These are phyloP conservation scores for Scheffersomyces cryptocercus DNA, from an alignment of 1,139 yeast species.

Conservation along the genomic window DNA sequence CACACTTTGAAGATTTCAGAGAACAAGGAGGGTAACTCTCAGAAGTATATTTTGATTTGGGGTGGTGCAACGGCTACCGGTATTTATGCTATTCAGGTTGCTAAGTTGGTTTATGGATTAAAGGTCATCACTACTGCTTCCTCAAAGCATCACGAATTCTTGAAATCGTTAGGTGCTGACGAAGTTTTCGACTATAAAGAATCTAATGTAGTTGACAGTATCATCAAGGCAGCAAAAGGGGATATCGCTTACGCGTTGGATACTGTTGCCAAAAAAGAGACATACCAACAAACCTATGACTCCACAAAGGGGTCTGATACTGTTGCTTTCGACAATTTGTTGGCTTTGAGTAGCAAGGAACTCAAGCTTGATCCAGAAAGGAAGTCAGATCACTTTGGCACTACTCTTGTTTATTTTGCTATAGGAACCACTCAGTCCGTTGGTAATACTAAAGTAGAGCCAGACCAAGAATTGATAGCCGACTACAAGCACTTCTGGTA, in stretches of 20 bases:
- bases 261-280: conserved; percentile 43
- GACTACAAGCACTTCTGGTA: conserved; percentile 25
- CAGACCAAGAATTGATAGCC: conserved; percentile 20
- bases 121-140: conserved; percentile 59
- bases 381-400: conserved; percentile 27
- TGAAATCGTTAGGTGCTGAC: conserved; percentile 60
- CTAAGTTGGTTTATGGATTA: conserved; percentile 50
- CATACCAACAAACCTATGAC: conserved; percentile 47
- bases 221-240: conserved; percentile 41
- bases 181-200: conserved; percentile 61
- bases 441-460: conserved; percentile 12
- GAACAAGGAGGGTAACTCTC: conserved; percentile 25
- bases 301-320: conserved; percentile 37
- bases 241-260: conserved; percentile 56
- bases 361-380: conserved; percentile 16
- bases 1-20: conserved; percentile 22
- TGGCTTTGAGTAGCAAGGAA: conserved; percentile 6
- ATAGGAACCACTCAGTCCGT: conserved; percentile 27
- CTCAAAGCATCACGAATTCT: conserved; percentile 38
- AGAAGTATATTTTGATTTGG: conserved; percentile 50
- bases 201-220: conserved; percentile 49
- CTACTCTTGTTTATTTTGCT: conserved; percentile 39
- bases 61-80: conserved; percentile 66
- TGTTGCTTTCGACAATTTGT: conserved; percentile 27
- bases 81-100: conserved; percentile 54